A percentile compares a stretch with the other conserved stretches of the same genome.
Conservation (phyloP, 371 early-diverging fungal species). For the Lichtheimia ramosa region DNA sequence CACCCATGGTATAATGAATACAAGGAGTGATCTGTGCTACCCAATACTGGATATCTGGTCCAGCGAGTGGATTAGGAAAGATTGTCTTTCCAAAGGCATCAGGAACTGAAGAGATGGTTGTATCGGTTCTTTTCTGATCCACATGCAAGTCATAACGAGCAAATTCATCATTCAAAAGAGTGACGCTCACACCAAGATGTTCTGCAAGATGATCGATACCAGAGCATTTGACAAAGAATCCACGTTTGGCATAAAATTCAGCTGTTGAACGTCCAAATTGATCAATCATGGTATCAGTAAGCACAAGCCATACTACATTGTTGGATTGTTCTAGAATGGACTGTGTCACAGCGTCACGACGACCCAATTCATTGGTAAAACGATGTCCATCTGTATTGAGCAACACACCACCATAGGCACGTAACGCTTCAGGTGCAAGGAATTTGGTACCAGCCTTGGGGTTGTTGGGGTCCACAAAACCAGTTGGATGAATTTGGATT, state of each 20-base stretch:
- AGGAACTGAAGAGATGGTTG: constrained; percentile 4
- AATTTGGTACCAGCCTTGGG: constrained; percentile 64
- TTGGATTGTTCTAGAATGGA: constrained; percentile 35
- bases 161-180: constrained; percentile 53
- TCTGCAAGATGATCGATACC: constrained; percentile 53
- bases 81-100: constrained; percentile 69
- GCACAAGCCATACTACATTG: constrained; percentile 49
- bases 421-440: constrained; percentile 82
- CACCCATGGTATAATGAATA: constrained; percentile 90
- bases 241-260: constrained; percentile 61
- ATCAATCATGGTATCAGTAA: constrained; percentile 55
- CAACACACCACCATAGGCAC: constrained; percentile 79
- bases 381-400: constrained; percentile 67
- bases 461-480: constrained; percentile 73
- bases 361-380: constrained; percentile 73
- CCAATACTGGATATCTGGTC: constrained; percentile 57
- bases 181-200: constrained; percentile 48
- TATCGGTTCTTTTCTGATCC: constrained; percentile 8
- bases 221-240: constrained; percentile 60
- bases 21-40: constrained; percentile 75
- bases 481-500: constrained; percentile 87
- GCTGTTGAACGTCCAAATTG: constrained; percentile 56
- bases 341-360: constrained; percentile 59
- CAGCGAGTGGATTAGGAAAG: constrained; percentile 54
- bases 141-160: constrained; percentile 55